Evolutionary conservation across 2,329 filamentous ascomycete genomes (phyloP).

Genomic region (Cladosporium sp.): DNA sequence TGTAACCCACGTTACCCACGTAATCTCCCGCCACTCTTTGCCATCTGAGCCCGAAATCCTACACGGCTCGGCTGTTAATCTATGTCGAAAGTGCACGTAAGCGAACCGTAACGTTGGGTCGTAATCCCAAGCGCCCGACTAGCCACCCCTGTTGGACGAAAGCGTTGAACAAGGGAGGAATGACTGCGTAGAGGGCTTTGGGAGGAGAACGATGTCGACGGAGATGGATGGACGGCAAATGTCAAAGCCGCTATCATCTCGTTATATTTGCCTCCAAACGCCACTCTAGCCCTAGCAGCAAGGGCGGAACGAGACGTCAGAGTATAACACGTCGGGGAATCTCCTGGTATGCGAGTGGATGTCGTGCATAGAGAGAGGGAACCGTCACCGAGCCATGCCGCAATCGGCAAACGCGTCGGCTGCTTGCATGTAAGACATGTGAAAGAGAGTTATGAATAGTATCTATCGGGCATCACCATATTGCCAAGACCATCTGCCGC

Average conservation of each 20-base stretch:
- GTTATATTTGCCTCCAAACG: not conserved
- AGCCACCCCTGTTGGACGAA: not conserved
- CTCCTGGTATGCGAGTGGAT: not conserved
- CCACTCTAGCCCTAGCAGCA: not conserved
- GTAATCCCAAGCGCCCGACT: not conserved
- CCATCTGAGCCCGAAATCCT: not conserved
- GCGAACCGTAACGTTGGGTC: not conserved
- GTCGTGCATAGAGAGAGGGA: not conserved
- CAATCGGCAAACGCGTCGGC: not conserved
- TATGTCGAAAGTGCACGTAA: not conserved
- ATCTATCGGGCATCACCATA: not conserved
- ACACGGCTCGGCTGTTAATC: not conserved
- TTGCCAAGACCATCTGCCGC: not conserved
- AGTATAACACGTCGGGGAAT: not conserved
- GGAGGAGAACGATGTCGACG: not conserved
- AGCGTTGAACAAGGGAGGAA: not conserved
- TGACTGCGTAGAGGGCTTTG: not conserved
- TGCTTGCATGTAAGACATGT: not conserved
- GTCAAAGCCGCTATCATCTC: not conserved
- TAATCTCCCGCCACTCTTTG: not conserved
- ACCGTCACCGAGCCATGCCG: not conserved
- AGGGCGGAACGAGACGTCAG: not conserved
- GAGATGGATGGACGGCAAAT: not conserved
- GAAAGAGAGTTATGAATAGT: not conserved
- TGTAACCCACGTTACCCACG: not conserved